Evolutionary conservation across 1,284 basidiomycete genomes (phyloP).

Genomic region (Nidula niveotomentosa): DNA sequence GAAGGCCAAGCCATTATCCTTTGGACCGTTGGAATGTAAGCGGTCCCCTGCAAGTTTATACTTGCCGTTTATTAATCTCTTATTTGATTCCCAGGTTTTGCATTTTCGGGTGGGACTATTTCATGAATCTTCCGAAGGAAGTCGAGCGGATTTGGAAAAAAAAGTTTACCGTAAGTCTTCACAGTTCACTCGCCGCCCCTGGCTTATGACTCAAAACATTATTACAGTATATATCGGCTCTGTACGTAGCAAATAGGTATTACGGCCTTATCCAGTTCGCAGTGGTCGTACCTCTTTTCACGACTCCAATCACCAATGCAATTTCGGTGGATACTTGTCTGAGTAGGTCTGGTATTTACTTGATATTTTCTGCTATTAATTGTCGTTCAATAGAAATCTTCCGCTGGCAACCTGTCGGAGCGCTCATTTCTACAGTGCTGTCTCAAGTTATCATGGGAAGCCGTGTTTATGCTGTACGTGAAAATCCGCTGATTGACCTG

Average conservation of each 20-base stretch:
- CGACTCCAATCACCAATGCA: neutral
- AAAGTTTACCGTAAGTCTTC: constrained; percentile 13
- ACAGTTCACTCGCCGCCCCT: neutral
- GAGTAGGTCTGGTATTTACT: constrained; percentile 1
- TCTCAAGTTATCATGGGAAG: constrained; percentile 19
- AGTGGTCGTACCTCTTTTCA: neutral
- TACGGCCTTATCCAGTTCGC: constrained; percentile 18
- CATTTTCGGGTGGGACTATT: constrained; percentile 22
- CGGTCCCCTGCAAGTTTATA: neutral
- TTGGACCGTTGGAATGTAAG: neutral
- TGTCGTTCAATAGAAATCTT: constrained; percentile 12
- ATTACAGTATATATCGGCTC: neutral
- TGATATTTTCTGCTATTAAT: neutral
- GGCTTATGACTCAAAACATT: neutral
- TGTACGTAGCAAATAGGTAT: constrained; percentile 15
- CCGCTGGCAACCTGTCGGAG: constrained; percentile 20
- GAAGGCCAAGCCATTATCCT: neutral
- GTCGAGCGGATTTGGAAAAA: constrained; percentile 17
- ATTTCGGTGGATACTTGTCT: constrained; percentile 5
- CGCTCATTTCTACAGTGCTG: constrained; percentile 18
- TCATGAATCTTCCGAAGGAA: constrained; percentile 20
- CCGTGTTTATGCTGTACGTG: constrained; percentile 20
- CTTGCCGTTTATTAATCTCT: neutral
- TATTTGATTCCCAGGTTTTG: constrained; percentile 14
- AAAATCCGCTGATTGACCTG: too few species aligned